Conservation (phyloP, 163 green algal genomes). For the Picocystis sp. region DNA sequence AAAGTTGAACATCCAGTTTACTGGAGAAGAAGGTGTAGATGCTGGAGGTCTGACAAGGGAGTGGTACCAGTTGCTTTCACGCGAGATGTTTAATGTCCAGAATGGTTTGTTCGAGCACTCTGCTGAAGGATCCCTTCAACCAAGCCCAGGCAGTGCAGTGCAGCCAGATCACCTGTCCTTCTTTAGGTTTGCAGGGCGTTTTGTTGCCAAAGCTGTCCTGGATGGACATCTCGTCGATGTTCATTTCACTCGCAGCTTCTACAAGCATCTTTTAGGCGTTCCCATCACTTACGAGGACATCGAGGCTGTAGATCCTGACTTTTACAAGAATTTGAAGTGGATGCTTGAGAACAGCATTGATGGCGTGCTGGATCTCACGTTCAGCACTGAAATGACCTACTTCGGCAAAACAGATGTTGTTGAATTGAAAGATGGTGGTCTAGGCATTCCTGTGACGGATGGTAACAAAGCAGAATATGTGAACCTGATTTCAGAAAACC, state of each 20-base stretch:
- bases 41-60: conserved; percentile 82
- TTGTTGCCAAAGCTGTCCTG: conserved; percentile 89
- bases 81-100: conserved; percentile 91
- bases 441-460: conserved; percentile 64
- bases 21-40: conserved; percentile 90
- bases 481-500: conserved; percentile 73
- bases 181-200: conserved; percentile 79
- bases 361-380: conserved; percentile 82
- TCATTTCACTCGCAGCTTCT: conserved; percentile 97
- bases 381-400: conserved; percentile 84
- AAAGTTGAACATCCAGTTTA: conserved; percentile 64
- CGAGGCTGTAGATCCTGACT: conserved; percentile 85
- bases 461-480: conserved; percentile 95
- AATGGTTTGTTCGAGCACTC: conserved; percentile 66
- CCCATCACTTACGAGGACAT: conserved; percentile 88
- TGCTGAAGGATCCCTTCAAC: conserved; percentile 60
- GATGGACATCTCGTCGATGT: conserved; percentile 86
- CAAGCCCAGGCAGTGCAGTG: conserved; percentile 28
- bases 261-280: conserved; percentile 92
- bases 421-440: conserved; percentile 60
- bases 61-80: conserved; percentile 78
- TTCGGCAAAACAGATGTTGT: conserved; percentile 64
- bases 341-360: conserved; percentile 87
- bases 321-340: conserved; percentile 78
- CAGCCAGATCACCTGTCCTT: conserved; percentile 72